Conservation (phyloP, 2,329 filamentous ascomycete species). For the Neonectria faginata region DNA sequence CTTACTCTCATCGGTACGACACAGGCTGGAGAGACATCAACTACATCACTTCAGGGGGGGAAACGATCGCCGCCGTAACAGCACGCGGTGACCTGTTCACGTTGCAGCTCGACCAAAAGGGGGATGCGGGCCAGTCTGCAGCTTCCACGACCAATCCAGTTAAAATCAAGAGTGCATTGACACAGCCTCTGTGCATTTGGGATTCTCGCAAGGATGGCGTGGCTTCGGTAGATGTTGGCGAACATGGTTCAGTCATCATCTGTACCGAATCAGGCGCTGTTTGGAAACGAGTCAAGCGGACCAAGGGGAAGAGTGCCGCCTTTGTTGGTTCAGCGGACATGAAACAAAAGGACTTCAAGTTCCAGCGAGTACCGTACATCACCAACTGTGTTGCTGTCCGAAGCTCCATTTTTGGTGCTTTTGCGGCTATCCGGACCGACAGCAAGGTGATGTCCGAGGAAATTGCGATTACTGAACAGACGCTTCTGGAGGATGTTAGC, state of each 20-base stretch:
- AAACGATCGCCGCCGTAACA: constrained; percentile 91
- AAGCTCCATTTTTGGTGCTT: constrained; percentile 90
- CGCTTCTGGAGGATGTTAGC: constrained; percentile 79
- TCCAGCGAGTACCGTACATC: constrained; percentile 87
- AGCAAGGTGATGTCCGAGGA: constrained; percentile 81
- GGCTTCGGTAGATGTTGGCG: constrained; percentile 86
- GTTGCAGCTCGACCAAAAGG: constrained; percentile 77
- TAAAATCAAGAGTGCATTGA: constrained; percentile 87
- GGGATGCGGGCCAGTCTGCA: constrained; percentile 68
- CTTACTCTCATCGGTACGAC: constrained; percentile 63
- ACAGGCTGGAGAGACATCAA: constrained; percentile 76
- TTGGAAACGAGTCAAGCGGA: constrained; percentile 87
- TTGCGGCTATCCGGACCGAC: constrained; percentile 87
- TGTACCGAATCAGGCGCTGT: constrained; percentile 93
- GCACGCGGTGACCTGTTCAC: constrained; percentile 89
- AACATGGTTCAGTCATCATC: constrained; percentile 94
- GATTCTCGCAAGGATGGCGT: constrained; percentile 88
- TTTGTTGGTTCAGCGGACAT: constrained; percentile 61
- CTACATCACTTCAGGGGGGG: constrained; percentile 85
- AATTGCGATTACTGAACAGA: constrained; percentile 74
- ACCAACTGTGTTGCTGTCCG: constrained; percentile 86
- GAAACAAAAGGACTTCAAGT: constrained; percentile 92
- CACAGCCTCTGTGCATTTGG: constrained; percentile 86
- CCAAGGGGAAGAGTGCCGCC: constrained; percentile 79
- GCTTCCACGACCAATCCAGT: constrained; percentile 91